Evolutionary conservation across 805 yeast species (phyloP), one percentile per base, ranked within the genome.

Genomic region (Saccharomycopsis sp.): DNA sequence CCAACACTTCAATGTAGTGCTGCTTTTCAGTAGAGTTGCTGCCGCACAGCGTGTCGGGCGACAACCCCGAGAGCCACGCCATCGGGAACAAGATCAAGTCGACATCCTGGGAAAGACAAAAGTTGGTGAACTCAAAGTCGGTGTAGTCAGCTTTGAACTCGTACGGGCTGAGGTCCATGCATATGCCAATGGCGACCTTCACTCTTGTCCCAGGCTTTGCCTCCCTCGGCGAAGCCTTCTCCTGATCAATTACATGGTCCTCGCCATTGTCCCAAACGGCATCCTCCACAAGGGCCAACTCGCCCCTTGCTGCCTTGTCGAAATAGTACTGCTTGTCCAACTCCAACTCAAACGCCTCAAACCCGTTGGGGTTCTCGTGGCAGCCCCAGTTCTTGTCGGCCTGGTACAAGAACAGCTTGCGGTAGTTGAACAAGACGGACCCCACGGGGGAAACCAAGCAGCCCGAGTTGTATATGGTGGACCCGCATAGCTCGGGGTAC

Each of bases 101-200:
- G 0, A 74, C 72, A 8, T 63, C 52, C 33, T 75, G 67, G 0
- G 58, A 51, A 16, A 62, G 54, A 44, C 82, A 75, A 39, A 66
- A 65, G 21, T 59, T 56, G 0, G 88, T 69, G 58, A 82, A 84
- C 57, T 88, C 96, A 54, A 71, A 85, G 19, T 64, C 67, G 27
- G 69, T 64, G 59, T 85, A 87, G 1, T 94, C 87, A 1, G 95
- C 86, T 48, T 72, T 65, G 57, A 88, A 88, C 55, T 82, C 68
- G 57, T 83, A 81, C 0, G 96, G 95, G 56, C 84, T 87, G 47
- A 88, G 58, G 60, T 88, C 97, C 96, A 88, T 88, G 56, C 97
- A 88, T 4, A 88, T 86, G 0, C 96, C 97, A 41, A 88, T 65
- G 25, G 77, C 68, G 1, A 80, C 62, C 26, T 57, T 67, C 5